Base-by-base conservation (phyloP, 1,284 basidiomycete species). In the Malassezia japonica region DNA sequence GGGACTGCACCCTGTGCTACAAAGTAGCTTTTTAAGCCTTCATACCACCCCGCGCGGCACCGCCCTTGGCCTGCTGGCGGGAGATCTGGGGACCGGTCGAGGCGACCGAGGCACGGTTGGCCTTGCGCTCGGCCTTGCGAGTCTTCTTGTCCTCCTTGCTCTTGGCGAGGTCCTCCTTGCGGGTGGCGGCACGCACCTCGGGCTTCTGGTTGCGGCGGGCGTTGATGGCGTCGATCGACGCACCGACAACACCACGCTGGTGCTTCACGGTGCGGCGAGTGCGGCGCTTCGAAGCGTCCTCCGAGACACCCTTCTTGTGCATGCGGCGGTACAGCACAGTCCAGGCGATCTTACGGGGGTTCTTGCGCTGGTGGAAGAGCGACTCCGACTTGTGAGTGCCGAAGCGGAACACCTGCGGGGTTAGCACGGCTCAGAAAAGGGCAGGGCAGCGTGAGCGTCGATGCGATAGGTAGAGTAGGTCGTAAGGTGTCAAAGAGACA, bases 281-380 rank as follows among this genome's bases (percentile, higher is more conserved):
- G 68, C 91, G 86, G 81, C 94, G 95, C 89, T 96, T 98, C 74
- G 90, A 87, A 49, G 91, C 84, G 58, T 98, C 92, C 79, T 98
- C 92, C 48, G 90, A 90, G 76, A 98, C 83, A 76, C 91, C 92
- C 85, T 98, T 98, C 84, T 94, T 95, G 83, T 98, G 94, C 84
- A 95, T 90, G 71, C 89, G 85, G 69, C 92, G 86, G 83, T 87
- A 98, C 56, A 90, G 84, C 73, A 83, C 80, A 55, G 92, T 98
- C 94, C 92, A 98, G 63, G 92, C 86, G 77, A 98, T 90, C 84
- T 98, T 96, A 76, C 92, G 87, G 50, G 94, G 92, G 82, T 98
- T 98, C 81, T 98, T 98, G 79, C 92, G 87, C 78, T 98, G 94
- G 59, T 89, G 80, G 85, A 98, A 98, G 65, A 98, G 85, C 58